These are phyloP conservation scores for Tetracladium setigerum DNA, from an alignment of 495 filamentous ascomycete genomes.

Conservation along the genomic window DNA sequence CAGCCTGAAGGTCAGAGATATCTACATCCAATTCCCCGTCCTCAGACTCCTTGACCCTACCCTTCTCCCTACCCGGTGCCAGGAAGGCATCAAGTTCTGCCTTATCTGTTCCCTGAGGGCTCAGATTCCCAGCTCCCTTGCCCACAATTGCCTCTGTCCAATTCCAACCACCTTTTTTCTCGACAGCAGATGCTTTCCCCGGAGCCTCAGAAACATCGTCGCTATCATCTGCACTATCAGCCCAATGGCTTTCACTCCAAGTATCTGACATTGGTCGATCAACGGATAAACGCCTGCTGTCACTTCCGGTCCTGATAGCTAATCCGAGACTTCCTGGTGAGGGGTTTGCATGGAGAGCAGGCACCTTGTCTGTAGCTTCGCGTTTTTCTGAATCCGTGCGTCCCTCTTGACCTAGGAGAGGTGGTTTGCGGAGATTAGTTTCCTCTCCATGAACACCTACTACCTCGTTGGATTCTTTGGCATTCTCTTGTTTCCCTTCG, in stretches of 20 bases:
- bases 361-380: conserved; percentile 32
- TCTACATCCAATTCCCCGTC: too few species aligned
- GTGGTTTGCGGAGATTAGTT: conserved; percentile 17
- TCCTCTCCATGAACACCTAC: conserved; percentile 33
- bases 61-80: conserved; percentile 4
- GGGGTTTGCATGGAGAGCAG: conserved; percentile 20
- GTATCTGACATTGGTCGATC: conserved; percentile 29
- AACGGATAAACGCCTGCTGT: not conserved
- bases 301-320: not conserved
- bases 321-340: conserved; percentile 9
- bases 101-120: conserved; percentile 16
- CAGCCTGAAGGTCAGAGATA: too few species aligned
- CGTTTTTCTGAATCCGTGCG: conserved; percentile 30
- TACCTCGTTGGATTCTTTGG: conserved; percentile 26
- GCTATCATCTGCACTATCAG: conserved; percentile 41
- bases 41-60: not conserved
- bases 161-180: conserved; percentile 35
- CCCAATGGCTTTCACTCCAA: conserved; percentile 48
- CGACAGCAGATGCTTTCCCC: not conserved
- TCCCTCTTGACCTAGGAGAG: conserved; percentile 10
- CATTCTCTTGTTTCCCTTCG: conserved; percentile 32
- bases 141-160: conserved; percentile 52
- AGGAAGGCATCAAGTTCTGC: conserved; percentile 13
- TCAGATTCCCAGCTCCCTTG: conserved; percentile 15
- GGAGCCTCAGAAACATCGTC: conserved; percentile 21